Conservation (phyloP, 495 filamentous ascomycete species). For the Aspergillus bridgeri region DNA sequence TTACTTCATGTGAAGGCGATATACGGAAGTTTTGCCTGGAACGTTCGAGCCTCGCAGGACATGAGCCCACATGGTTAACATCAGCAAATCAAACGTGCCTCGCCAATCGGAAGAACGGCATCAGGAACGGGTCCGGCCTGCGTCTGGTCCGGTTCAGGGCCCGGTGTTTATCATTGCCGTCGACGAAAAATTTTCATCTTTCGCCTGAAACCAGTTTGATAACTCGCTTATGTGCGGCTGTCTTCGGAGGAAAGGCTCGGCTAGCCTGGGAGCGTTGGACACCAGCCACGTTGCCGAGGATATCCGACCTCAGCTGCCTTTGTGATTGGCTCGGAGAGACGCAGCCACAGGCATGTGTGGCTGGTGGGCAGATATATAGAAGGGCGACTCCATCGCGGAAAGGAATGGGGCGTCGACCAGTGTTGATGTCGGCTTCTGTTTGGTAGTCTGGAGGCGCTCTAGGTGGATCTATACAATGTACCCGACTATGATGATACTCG, state of each 20-base stretch:
- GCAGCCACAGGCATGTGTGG: neutral
- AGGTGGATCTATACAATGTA: neutral
- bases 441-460: neutral
- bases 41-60: neutral
- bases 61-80: neutral
- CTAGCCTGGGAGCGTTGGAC: neutral
- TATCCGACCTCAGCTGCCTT: neutral
- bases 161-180: neutral
- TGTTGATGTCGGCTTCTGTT: slow-evolving; percentile 1
- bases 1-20: no score
- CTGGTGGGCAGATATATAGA: slow-evolving; percentile 2
- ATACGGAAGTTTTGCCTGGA: neutral
- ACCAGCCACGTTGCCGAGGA: neutral
- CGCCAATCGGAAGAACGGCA: neutral
- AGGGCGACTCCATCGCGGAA: slow-evolving; percentile 10
- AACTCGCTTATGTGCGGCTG: neutral
- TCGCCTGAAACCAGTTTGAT: slow-evolving; percentile 1
- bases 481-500: neutral
- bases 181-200: neutral
- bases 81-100: neutral
- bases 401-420: slow-evolving; percentile 7
- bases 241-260: neutral
- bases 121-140: neutral
- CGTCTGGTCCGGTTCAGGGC: neutral
- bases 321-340: neutral